A percentile compares a stretch with the other conserved stretches of the same genome.
These are phyloP conservation scores for Isabelozyma gotoi DNA, from an alignment of 805 yeast species.

Conservation along the genomic window DNA sequence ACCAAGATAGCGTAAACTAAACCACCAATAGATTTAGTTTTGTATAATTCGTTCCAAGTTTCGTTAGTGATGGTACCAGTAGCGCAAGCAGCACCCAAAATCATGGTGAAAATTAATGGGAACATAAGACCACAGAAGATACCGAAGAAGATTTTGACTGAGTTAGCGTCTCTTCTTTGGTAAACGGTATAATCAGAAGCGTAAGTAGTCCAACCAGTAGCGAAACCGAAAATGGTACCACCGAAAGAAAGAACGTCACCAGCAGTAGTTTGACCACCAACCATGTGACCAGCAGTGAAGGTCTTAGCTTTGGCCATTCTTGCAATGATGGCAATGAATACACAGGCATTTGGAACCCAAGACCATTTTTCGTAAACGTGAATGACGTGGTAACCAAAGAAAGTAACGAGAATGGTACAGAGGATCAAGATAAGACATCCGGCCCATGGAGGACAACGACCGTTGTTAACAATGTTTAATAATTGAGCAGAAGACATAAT, in stretches of 20 bases:
- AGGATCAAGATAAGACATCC: conserved; percentile 75
- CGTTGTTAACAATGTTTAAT: conserved; percentile 69
- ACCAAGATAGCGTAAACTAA: conserved; percentile 77
- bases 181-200: conserved; percentile 92
- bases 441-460: conserved; percentile 82
- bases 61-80: conserved; percentile 56
- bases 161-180: conserved; percentile 66
- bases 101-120: conserved; percentile 72
- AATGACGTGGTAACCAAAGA: conserved; percentile 82
- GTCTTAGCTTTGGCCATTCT: conserved; percentile 67
- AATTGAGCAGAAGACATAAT: conserved; percentile 87
- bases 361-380: conserved; percentile 82
- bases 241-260: conserved; percentile 80
- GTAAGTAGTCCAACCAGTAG: conserved; percentile 92
- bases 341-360: conserved; percentile 80
- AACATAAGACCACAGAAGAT: conserved; percentile 61
- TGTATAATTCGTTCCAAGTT: conserved; percentile 52
- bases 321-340: conserved; percentile 76
- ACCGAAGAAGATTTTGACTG: conserved; percentile 59
- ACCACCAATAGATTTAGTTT: conserved; percentile 69
- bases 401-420: conserved; percentile 68
- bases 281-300: conserved; percentile 52
- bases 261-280: conserved; percentile 65
- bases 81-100: conserved; percentile 84
- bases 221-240: conserved; percentile 80